Conservation (phyloP, 768 basidiomycete genomes). For the Fomitopsis serialis region DNA sequence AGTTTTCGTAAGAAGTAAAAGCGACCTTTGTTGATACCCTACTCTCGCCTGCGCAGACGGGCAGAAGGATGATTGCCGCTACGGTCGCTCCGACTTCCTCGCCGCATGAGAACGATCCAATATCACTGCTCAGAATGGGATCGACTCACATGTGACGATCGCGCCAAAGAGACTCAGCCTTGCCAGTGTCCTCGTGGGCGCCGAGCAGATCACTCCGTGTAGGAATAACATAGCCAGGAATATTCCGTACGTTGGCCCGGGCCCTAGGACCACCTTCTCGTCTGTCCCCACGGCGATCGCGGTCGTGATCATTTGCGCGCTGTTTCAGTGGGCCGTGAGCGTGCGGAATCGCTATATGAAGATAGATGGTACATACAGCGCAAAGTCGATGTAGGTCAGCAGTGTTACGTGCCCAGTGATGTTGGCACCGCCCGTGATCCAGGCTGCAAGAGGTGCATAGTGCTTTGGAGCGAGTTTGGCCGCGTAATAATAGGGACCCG, state of each 20-base stretch:
- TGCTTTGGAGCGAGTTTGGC: constrained; percentile 62
- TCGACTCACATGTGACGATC: constrained; percentile 47
- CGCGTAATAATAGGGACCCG: constrained; percentile 74
- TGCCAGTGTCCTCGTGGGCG: constrained; percentile 61
- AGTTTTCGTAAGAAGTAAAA: constrained; percentile 65
- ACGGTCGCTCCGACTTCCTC: constrained; percentile 53
- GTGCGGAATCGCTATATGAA: background rate
- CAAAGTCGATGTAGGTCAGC: constrained; percentile 72
- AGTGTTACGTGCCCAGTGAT: constrained; percentile 65
- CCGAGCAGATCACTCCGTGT: constrained; percentile 68
- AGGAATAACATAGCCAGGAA: constrained; percentile 53
- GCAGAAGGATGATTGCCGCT: constrained; percentile 54
- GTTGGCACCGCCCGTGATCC: constrained; percentile 71
- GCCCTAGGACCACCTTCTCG: constrained; percentile 41
- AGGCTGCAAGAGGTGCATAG: constrained; percentile 56
- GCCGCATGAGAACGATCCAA: background rate
- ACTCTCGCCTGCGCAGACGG: constrained; percentile 49
- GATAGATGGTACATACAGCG: constrained; percentile 55
- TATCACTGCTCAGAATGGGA: too few species aligned
- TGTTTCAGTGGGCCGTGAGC: constrained; percentile 10
- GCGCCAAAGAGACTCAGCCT: constrained; percentile 65
- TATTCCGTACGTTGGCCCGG: constrained; percentile 66
- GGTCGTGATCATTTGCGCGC: constrained; percentile 74
- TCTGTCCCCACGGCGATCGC: constrained; percentile 58
- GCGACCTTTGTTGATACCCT: constrained; percentile 60